A percentile compares a stretch with the other conserved stretches of the same genome.
These are phyloP conservation scores for Fusarium sp. DNA, from an alignment of 2,329 filamentous ascomycete genomes.

Conservation along the genomic window DNA sequence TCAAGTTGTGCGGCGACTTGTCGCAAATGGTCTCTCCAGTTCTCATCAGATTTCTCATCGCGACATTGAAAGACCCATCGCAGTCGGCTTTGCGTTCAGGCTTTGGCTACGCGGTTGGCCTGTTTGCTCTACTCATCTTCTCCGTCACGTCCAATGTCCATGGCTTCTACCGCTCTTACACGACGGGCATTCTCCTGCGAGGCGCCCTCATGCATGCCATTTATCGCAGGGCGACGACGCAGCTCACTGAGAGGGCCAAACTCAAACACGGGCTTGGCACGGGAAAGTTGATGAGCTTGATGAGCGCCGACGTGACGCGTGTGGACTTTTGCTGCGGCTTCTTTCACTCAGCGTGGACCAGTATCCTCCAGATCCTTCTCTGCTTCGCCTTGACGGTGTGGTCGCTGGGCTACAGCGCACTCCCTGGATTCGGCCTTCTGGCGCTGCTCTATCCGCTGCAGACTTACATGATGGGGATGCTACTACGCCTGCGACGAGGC, in stretches of 20 bases:
- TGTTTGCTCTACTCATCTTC: conserved; percentile 19
- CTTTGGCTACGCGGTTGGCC: conserved; percentile 19
- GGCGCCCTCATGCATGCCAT: conserved; percentile 29
- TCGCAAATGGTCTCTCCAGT: conserved; percentile 25
- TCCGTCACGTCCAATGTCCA: conserved; percentile 29
- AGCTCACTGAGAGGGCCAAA: conserved; percentile 24
- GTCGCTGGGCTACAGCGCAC: conserved; percentile 21
- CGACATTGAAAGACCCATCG: conserved; percentile 14
- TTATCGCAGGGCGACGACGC: conserved; percentile 23
- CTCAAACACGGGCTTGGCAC: conserved; percentile 37
- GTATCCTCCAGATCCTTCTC: conserved; percentile 46
- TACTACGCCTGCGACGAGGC: conserved; percentile 16
- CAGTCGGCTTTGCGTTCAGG: conserved; percentile 13
- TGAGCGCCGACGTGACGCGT: conserved; percentile 49
- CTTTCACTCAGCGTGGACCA: conserved; percentile 48
- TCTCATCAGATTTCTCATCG: conserved; percentile 27
- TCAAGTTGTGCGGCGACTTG: conserved; percentile 44
- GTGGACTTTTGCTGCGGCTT: conserved; percentile 49
- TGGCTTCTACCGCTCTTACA: conserved; percentile 24
- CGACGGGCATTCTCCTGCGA: conserved; percentile 10
- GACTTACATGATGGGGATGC: conserved; percentile 21
- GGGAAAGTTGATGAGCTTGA: conserved; percentile 48
- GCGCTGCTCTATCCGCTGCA: conserved; percentile 23
- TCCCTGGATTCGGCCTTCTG: conserved; percentile 18
- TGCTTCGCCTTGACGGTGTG: conserved; percentile 42